Evolutionary conservation across 2,329 filamentous ascomycete species (phyloP).

Genomic region (Colletotrichum sp.): DNA sequence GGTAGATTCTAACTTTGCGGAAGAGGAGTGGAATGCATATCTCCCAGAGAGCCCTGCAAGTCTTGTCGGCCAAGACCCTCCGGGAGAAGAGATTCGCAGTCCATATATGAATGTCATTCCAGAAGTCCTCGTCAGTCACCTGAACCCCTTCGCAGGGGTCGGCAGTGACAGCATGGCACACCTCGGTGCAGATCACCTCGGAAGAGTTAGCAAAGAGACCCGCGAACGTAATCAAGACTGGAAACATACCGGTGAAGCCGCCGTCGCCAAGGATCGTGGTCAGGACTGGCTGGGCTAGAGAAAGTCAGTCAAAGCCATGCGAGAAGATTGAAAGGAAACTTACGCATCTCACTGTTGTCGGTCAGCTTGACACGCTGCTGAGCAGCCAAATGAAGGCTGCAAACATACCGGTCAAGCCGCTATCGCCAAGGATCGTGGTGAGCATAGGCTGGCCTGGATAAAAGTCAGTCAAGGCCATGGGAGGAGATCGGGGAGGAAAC

Average conservation of each 20-base stretch:
- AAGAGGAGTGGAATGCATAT: accelerated
- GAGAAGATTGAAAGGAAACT: no score
- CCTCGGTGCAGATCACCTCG: background rate
- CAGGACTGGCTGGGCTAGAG: accelerated
- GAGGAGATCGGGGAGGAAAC: no score
- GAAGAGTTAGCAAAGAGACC: background rate
- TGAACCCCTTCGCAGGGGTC: no score
- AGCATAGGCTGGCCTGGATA: no score
- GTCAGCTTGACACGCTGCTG: no score
- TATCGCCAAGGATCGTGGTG: no score
- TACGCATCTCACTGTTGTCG: no score
- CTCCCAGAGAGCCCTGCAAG: background rate
- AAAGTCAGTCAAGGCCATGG: no score
- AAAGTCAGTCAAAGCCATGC: no score
- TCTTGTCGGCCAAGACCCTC: background rate
- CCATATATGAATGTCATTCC: background rate
- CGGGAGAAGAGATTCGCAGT: accelerated
- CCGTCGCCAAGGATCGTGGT: accelerated
- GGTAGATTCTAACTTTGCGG: background rate
- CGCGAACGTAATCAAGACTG: accelerated
- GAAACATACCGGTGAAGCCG: background rate
- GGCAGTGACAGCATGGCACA: background rate
- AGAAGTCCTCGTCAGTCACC: background rate
- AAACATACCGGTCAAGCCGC: no score
- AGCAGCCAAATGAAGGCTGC: background rate